Conservation (phyloP, 257 asterid genomes). For the Anisodus tanguticus region DNA sequence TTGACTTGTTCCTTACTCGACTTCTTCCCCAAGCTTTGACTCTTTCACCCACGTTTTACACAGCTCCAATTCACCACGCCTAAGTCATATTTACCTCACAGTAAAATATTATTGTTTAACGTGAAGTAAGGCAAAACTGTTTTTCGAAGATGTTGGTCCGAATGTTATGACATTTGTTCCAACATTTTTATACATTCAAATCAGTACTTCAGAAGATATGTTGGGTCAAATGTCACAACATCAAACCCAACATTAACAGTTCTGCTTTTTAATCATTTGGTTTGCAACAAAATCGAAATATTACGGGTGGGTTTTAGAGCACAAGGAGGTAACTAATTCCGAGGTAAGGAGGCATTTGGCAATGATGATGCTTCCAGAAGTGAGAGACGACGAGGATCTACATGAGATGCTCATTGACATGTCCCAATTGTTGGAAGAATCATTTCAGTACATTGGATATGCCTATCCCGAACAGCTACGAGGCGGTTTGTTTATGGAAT, state of each 20-base stretch:
- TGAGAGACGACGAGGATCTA: constrained; percentile 17
- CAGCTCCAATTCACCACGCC: too few relatives aligned
- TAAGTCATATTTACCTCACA: too few relatives aligned
- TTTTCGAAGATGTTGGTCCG: too few relatives aligned
- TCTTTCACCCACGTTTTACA: too few relatives aligned
- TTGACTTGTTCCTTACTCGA: too few relatives aligned
- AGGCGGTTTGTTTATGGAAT: constrained; percentile 81
- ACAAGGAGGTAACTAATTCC: constrained; percentile 72
- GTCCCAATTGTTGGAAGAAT: neutral
- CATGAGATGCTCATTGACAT: neutral
- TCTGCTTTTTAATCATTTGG: constrained; percentile 58
- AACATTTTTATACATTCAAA: too few relatives aligned
- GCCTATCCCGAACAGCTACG: constrained; percentile 60
- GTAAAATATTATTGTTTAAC: too few relatives aligned
- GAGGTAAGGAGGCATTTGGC: constrained; percentile 79
- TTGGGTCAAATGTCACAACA: too few relatives aligned
- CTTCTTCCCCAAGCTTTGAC: too few relatives aligned
- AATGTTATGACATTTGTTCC: too few relatives aligned
- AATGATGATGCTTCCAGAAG: constrained; percentile 55
- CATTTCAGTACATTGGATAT: constrained; percentile 50
- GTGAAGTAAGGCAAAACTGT: too few relatives aligned
- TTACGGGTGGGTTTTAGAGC: constrained; percentile 67
- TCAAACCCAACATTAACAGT: neutral
- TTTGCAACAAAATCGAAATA: constrained; percentile 67
- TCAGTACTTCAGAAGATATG: too few relatives aligned